Evolutionary conservation across 2,329 filamentous ascomycete species (phyloP).

Genomic region (Aspergillus terreus): DNA sequence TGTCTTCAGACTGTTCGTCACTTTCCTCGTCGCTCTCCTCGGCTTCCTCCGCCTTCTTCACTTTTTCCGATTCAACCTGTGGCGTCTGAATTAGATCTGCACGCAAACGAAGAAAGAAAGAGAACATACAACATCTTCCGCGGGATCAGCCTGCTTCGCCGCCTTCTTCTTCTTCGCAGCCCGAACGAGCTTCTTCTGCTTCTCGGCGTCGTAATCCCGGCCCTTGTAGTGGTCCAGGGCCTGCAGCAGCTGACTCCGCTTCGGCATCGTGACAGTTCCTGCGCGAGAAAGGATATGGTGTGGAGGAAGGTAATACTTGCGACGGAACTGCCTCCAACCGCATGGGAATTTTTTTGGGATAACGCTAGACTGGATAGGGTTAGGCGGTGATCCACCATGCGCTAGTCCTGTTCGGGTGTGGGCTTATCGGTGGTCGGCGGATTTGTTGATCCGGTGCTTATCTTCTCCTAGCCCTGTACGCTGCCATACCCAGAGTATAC

Average conservation of each 20-base stretch:
- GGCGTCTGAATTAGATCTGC: background rate
- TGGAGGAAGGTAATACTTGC: conserved; percentile 6
- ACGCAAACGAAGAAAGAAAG: background rate
- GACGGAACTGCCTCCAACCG: conserved; percentile 12
- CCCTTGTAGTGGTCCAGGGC: conserved; percentile 58
- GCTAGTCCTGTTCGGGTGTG: conserved; percentile 15
- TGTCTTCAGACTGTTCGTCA: conserved; percentile 25
- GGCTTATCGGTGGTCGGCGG: conserved; percentile 7
- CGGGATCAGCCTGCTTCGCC: conserved; percentile 23
- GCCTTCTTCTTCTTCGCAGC: conserved; percentile 45
- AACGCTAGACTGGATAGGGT: conserved; percentile 14
- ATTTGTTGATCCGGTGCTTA: conserved; percentile 22
- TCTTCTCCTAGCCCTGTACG: background rate
- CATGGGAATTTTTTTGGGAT: conserved; percentile 34
- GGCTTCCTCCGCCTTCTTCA: conserved; percentile 37
- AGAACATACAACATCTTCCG: conserved; percentile 12
- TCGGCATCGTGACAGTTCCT: conserved; percentile 39
- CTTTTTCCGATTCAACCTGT: conserved; percentile 12
- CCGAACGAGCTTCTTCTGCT: conserved; percentile 65
- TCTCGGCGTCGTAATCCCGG: conserved; percentile 69
- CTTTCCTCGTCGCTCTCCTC: conserved; percentile 30
- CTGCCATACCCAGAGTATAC: too few species aligned
- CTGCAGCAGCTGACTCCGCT: conserved; percentile 56
- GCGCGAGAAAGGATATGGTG: background rate
- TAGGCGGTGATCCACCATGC: conserved; percentile 13